These are phyloP conservation scores for Coemansia sp. DNA, from an alignment of 192 early-diverging fungal genomes.

Conservation along the genomic window DNA sequence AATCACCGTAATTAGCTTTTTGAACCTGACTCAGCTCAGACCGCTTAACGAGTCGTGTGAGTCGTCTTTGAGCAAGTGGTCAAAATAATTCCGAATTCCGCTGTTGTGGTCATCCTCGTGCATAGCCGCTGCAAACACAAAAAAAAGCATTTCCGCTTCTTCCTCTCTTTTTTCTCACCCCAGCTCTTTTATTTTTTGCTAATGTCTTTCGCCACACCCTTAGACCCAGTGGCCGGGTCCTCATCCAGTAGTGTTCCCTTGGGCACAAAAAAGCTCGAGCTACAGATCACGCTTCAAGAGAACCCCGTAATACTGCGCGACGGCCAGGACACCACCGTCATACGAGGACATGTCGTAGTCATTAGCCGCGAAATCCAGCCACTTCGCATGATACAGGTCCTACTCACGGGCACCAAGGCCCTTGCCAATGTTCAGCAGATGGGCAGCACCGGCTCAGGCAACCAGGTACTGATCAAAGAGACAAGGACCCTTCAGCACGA, in stretches of 20 bases:
- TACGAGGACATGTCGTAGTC: conserved; percentile 15
- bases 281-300: conserved; percentile 14
- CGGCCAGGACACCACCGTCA: not conserved
- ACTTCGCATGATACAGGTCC: not conserved
- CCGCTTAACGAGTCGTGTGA: no score
- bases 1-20: no score
- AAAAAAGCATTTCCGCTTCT: not conserved
- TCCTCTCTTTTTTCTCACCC: not conserved
- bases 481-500: not conserved
- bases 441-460: conserved; percentile 9
- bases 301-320: conserved; percentile 12
- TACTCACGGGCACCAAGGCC: conserved; percentile 16
- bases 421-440: conserved; percentile 17
- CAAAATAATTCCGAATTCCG: not conserved
- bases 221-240: not conserved
- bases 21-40: no score
- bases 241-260: not conserved
- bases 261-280: conserved; percentile 21
- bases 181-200: not conserved
- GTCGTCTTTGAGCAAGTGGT: no score
- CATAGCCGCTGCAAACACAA: not conserved
- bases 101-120: not conserved
- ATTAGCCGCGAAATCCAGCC: conserved; percentile 18
- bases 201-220: not conserved
- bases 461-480: not conserved